Evolutionary conservation across 768 basidiomycete genomes (phyloP), one percentile per base, ranked within the genome.

Genomic region (Suillus subalutaceus): DNA sequence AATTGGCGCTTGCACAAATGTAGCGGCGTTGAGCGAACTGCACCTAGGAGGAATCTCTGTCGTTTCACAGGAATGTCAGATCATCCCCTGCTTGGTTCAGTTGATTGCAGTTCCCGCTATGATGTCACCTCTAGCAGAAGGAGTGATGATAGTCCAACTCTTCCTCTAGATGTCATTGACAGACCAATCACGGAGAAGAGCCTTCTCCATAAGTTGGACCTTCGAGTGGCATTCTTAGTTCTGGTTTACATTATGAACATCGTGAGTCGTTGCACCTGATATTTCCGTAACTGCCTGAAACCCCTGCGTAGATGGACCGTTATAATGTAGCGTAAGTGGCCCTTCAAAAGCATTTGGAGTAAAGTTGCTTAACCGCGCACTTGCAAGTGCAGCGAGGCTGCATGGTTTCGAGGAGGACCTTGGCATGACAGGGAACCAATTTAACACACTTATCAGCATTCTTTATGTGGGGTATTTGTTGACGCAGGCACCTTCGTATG

Each of bases 401-500:
- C 46, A n/a, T 23, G 46, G 46, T 12, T 48, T 48, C 12, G 46
- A 48, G n/a, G 46, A 48, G n/a, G 46, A 48, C n/a, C 46, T 48
- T 48, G 46, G 4, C 9, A 48, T 23, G 46, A 48, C n/a, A 1
- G 46, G 46, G n/a, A 48, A 48, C 4, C n/a, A 23, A 48, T 48
- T 48, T 6, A 48, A 48, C n/a, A 12, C n/a, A 6, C 46, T 48
- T 15, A 77, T 91, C 23, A 87, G 88, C 35, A 84, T 90, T 66
- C 81, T 90, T 61, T 89, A 88, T 69, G 82, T 89, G 52, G 89
- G 89, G 32, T 92, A 91, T 71, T 87, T 88, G 64, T 75, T 90
- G 32, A 91, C 89, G 88, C 90, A 92, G 72, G 83, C 90, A 62
- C 90, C 90, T 26, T 89, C 88, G 86, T 89, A 68, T 71, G 87